phyloP scores from a whole-genome alignment of 2,329 filamentous ascomycete genomes.

The Claviceps sp. region DNA sequence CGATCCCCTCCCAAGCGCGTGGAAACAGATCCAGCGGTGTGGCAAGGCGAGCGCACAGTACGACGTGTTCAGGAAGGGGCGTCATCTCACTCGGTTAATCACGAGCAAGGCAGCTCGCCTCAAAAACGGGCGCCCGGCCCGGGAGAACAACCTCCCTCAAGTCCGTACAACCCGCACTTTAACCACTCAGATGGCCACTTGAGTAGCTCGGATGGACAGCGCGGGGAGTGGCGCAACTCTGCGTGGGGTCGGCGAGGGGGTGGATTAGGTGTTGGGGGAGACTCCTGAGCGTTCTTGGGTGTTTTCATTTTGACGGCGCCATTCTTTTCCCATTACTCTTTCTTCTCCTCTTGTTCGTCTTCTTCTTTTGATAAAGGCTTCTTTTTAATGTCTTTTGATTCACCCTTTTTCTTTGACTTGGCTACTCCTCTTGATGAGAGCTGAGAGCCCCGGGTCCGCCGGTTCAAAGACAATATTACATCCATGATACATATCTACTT shows the following conservation, averaged over 20 bases:
- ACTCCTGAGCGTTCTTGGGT: constrained; percentile 16
- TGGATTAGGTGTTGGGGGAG: constrained; percentile 34
- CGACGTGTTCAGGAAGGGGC: constrained; percentile 55
- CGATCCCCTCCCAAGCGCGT: constrained; percentile 48
- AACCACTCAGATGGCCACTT: constrained; percentile 30
- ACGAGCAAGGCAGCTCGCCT: constrained; percentile 33
- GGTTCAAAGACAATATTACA: no score
- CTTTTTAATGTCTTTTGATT: background rate
- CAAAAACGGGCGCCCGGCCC: constrained; percentile 32
- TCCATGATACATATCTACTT: background rate
- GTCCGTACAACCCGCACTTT: constrained; percentile 29
- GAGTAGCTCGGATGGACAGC: constrained; percentile 27
- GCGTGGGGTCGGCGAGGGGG: constrained; percentile 38
- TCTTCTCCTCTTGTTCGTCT: background rate
- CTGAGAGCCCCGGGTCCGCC: no score
- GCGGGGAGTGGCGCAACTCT: constrained; percentile 45
- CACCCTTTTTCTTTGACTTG: background rate
- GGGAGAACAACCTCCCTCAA: constrained; percentile 26
- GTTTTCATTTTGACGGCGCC: background rate
- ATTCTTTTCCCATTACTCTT: background rate
- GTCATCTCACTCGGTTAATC: constrained; percentile 24
- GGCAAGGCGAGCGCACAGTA: constrained; percentile 74
- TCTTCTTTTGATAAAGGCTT: background rate
- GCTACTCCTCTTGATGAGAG: background rate
- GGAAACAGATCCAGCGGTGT: constrained; percentile 75